These are phyloP conservation scores for Centaurea solstitialis DNA, from an alignment of 129 eudicot species.

Conservation along the genomic window DNA sequence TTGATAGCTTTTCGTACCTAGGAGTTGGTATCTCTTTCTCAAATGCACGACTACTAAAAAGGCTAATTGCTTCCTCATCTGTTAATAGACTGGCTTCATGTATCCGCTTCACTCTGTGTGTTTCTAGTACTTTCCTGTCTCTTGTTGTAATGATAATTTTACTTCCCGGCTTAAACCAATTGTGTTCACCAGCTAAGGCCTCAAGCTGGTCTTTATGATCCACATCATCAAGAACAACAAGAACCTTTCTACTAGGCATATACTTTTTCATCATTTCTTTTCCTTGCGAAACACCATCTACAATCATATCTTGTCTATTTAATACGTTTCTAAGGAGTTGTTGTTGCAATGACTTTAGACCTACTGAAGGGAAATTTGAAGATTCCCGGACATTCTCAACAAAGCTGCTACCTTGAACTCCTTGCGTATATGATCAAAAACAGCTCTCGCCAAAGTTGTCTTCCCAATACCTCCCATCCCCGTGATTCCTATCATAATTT, in stretches of 20 bases:
- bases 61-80: background rate
- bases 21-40: conserved; percentile 10
- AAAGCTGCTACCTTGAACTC: too few relatives aligned
- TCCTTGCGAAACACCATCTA: background rate
- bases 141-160: conserved; percentile 14
- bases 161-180: conserved; percentile 21
- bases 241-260: conserved; percentile 11
- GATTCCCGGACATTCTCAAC: too few relatives aligned
- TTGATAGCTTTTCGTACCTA: background rate
- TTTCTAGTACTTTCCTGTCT: conserved; percentile 7
- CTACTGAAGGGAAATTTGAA: too few relatives aligned
- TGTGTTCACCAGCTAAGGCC: conserved; percentile 11
- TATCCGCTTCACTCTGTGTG: background rate
- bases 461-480: too few relatives aligned
- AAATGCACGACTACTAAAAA: conserved; percentile 17
- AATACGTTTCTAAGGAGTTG: conserved; percentile 6
- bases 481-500: too few relatives aligned
- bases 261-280: background rate
- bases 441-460: too few relatives aligned
- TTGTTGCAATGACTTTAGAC: too few relatives aligned
- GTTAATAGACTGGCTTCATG: conserved; percentile 6
- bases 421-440: too few relatives aligned
- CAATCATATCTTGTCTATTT: background rate
- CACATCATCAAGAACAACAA: conserved; percentile 23
- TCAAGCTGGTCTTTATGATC: conserved; percentile 13